These are phyloP conservation scores for Leccinum broughii DNA, from an alignment of 768 basidiomycete genomes.

Conservation along the genomic window DNA sequence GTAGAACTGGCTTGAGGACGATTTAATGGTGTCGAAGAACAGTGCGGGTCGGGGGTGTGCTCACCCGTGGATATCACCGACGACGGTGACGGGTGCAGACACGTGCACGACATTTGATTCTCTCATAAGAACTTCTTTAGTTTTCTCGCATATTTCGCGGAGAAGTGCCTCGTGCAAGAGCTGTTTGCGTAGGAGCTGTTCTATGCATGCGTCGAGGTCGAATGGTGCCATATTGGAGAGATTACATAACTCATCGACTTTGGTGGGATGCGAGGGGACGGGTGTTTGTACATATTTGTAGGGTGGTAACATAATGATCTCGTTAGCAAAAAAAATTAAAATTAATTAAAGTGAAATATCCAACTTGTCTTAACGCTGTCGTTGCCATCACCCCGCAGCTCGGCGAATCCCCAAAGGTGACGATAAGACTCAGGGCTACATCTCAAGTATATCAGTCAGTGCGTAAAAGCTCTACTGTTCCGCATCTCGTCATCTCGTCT, in stretches of 20 bases:
- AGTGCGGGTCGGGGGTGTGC: slow-evolving; percentile 33
- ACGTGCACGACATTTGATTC: slow-evolving; percentile 99
- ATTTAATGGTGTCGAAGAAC: slow-evolving; percentile 34
- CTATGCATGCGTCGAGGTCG: slow-evolving; percentile 96
- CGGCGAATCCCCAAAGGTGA: slow-evolving; percentile 3
- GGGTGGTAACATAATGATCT: background rate
- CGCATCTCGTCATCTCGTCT: slow-evolving; percentile 15
- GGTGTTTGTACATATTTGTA: slow-evolving; percentile 24
- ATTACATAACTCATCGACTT: slow-evolving; percentile 1
- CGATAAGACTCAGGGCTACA: slow-evolving; percentile 14
- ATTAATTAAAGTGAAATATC: slow-evolving; percentile 13
- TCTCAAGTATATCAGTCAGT: slow-evolving; percentile 3
- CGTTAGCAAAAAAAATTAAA: slow-evolving; percentile 8
- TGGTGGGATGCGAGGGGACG: background rate
- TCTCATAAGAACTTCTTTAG: slow-evolving; percentile 98
- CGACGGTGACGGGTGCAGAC: slow-evolving; percentile 94
- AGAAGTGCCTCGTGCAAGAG: slow-evolving; percentile 92
- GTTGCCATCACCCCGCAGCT: slow-evolving; percentile 5
- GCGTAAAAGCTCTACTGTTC: slow-evolving; percentile 18
- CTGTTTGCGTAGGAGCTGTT: slow-evolving; percentile 87
- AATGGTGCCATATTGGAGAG: slow-evolving; percentile 40
- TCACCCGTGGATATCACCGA: slow-evolving; percentile 99
- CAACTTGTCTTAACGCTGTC: background rate
- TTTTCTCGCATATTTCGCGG: slow-evolving; percentile 99
- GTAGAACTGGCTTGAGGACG: slow-evolving; percentile 65